Base-by-base conservation (phyloP, 208 protist genomes). In the Crithidia expoeki region DNA sequence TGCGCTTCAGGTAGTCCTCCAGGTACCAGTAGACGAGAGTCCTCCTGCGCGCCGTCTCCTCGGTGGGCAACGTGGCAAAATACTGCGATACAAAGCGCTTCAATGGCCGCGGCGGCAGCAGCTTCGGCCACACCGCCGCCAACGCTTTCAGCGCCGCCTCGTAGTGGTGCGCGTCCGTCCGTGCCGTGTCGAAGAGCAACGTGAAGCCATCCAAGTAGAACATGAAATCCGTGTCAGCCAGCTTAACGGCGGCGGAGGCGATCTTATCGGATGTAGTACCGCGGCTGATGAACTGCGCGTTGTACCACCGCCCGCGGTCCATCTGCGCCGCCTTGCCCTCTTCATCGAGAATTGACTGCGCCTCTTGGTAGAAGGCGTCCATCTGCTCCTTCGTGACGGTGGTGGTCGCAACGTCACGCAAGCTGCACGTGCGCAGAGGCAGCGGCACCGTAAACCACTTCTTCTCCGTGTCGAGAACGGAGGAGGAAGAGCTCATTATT, bases 181-280 rank as follows among this genome's bases (percentile, higher is more conserved):
- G 81, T 32, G 92, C 92, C 19, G 89, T 94, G 66, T 96, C 92
- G 69, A 96, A 96, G 32, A 96, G 86, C 28, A 94, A 69, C 56
- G 89, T 90, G 80, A 96, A 96, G 32, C 85, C 87, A 38, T 96
- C 92, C 25, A 96, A 53, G 76, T 94, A 94, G 30, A 96, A 93
- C 92, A 96, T 96, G 69, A 96, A 96, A 56, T 96, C 92, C 16
- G 80, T 93, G 78, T 96, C 89, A n/a, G 83, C 81, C 38, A 96
- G 74, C 75, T 96, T 96, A 28, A 96, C 88, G 5, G 92, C 92
- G 23, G 92, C 89, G 2, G 92, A 83, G 57, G 92, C 92, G 62
- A 96, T 87, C 64, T 91, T 92, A 79, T 96, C 92, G 10, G 89
- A 72, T 7, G 83, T 93, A 32, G 92, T 96, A 88, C 92, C 92